Base-by-base conservation (phyloP, 164 flowering plant genomes). In the Berberis thunbergii region DNA sequence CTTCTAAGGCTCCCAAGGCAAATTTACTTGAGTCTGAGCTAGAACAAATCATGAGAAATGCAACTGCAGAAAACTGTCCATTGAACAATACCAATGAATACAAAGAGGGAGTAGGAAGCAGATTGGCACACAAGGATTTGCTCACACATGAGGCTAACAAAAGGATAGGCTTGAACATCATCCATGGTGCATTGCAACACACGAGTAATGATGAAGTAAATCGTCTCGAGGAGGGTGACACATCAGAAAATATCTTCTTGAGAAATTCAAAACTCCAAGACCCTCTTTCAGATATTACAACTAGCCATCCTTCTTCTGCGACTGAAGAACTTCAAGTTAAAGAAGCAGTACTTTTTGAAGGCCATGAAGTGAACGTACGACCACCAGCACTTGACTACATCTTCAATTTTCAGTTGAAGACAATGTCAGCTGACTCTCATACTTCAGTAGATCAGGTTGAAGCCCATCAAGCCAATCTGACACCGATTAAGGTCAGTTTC, bases 401-500 rank as follows among this genome's bases (percentile, higher is more conserved):
- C 26, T 42, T 45, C 12, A 7, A 11, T 9, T 39, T 26, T 26
- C 26, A 26, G 26, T 26, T n/a, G 41, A 63, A 43, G 64, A 26
- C 38, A 12, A 11, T 50, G 42, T 61, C 13, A 2, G 41, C 70
- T 12, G 64, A 64, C 48, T 58, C 75, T 63, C 59, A 74, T 55
- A 62, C 54, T 62, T 62, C 74, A 41, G 59, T 39, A 45, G 75
- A 70, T 59, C 60, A 58, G 41, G 60, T 6, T 64, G 73, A 73
- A 54, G 68, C 71, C 7, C 68, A 69, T 60, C 61, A 72, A 54
- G 68, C 71, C 7, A 66, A 69, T 60, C 61, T 61, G 76, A 58
- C 65, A 48, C 61, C 73, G 2, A 48, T 64, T 58, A 67, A 78
- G 84, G 88, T 80, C 61, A 73, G 77, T 74, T 56, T 13, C 60